Evolutionary conservation across 78 protist species (phyloP).

Genomic region (Dictyostelium intermedium): DNA sequence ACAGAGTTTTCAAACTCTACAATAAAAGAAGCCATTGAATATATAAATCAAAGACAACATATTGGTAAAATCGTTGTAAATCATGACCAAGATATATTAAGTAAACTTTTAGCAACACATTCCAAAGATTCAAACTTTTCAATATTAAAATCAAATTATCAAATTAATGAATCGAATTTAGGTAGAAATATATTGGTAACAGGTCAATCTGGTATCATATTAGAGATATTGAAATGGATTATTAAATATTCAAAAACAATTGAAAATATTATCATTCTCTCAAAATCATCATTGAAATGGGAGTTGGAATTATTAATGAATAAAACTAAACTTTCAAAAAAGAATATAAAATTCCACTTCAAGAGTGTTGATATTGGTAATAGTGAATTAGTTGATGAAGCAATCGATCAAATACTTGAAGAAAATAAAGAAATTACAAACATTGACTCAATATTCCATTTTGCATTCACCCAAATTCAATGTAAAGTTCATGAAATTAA

Average conservation of each 20-base stretch:
- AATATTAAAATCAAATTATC: neutral
- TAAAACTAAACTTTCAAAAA: neutral
- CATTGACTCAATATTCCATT: conserved; percentile 36
- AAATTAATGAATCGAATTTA: neutral
- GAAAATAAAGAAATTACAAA: neutral
- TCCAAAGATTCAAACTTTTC: neutral
- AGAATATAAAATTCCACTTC: neutral
- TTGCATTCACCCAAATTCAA: conserved; percentile 31
- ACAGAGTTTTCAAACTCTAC: neutral
- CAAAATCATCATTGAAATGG: conserved; percentile 6
- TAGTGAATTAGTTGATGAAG: neutral
- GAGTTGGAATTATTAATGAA: neutral
- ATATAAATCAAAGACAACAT: neutral
- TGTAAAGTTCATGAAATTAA: neutral
- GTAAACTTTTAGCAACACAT: neutral
- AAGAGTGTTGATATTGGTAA: neutral
- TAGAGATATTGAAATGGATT: neutral
- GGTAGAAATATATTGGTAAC: neutral
- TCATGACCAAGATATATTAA: neutral
- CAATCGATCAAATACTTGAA: neutral
- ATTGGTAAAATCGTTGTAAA: neutral
- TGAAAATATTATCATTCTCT: neutral
- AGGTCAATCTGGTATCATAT: neutral
- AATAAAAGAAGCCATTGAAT: neutral
- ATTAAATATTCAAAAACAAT: neutral